Evolutionary conservation across 2,329 filamentous ascomycete species (phyloP), one percentile per base, ranked within the genome.

Genomic region (Xylaria sp.): DNA sequence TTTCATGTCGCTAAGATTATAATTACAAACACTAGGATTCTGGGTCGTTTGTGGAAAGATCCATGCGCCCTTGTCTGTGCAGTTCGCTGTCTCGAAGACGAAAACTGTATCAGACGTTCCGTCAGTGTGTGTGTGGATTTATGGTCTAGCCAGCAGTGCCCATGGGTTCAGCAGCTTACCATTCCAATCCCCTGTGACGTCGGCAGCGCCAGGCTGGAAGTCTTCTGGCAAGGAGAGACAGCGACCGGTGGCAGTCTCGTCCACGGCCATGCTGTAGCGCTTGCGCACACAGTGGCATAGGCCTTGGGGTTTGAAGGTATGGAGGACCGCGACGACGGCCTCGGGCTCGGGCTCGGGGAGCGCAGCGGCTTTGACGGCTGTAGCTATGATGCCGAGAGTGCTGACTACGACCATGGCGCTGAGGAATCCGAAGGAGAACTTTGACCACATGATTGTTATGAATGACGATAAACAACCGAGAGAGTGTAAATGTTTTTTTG

Each of bases 61-160:
- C 49, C 61, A 55, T 23, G 51, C 51, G 8, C 51, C 61, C 51
- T 48, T 9, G 12, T 63, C 61, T n/a, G 51, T 9, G 51, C 61
- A 63, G 28, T 48, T 18, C 15, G 10, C 10, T 12, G 39, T 48
- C 7, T 33, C 49, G 18, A 63, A 56, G 39, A 63, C 7, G 23
- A 56, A 56, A 20, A 63, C 51, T 63, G 36, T 43, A 10, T 36
- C 8, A 36, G 23, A 23, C 9, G 3, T 13, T 15, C 15, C 18
- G 10, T 55, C 9, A 62, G 46, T 31, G 31, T n/a, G 48, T n/a
- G 48, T 2, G 13, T 23, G 25, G 6, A 25, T 39, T n/a, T n/a
- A 28, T 43, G 3, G 9, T n/a, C 31, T 20, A 12, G 12, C 12
- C 12, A 20, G 6, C 10, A 41, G 33, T 6, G 9, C 3, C 4